Percentiles rank a stretch among this genome's conserved stretches.
Conservation (phyloP, 2,329 filamentous ascomycete genomes). For the Trichoderma lentiforme region DNA sequence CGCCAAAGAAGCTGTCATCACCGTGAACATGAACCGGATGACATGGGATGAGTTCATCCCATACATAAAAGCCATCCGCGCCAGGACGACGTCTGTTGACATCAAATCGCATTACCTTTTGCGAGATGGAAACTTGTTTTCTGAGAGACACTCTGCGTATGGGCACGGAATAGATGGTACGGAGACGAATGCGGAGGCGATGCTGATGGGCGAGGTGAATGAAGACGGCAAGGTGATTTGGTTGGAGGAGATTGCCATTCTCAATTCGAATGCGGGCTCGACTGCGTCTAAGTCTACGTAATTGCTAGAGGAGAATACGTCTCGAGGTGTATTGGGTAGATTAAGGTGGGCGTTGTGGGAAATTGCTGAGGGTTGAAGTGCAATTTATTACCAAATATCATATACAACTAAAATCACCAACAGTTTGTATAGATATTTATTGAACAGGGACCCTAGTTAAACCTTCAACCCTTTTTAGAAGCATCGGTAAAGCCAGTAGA, state of each 20-base stretch:
- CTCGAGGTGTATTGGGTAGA: fast-evolving
- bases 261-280: background rate
- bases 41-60: background rate
- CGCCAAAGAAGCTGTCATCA: background rate
- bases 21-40: background rate
- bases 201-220: background rate
- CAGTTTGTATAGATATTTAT: background rate
- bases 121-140: conserved; percentile 9
- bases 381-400: background rate
- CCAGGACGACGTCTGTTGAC: background rate
- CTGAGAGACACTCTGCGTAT: conserved; percentile 1
- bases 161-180: background rate
- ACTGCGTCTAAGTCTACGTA: background rate
- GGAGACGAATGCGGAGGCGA: background rate
- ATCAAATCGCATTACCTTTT: background rate
- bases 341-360: background rate
- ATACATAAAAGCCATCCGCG: background rate
- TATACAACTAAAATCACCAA: background rate
- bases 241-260: conserved; percentile 1
- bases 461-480: background rate
- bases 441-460: background rate
- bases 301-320: background rate
- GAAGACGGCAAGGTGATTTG: background rate
- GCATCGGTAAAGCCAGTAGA: background rate
- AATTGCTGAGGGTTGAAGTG: fast-evolving